A percentile compares a stretch with the other conserved stretches of the same genome.
These are phyloP conservation scores for Aspergillus bertholletiae DNA, from an alignment of 495 filamentous ascomycete species.

Conservation along the genomic window DNA sequence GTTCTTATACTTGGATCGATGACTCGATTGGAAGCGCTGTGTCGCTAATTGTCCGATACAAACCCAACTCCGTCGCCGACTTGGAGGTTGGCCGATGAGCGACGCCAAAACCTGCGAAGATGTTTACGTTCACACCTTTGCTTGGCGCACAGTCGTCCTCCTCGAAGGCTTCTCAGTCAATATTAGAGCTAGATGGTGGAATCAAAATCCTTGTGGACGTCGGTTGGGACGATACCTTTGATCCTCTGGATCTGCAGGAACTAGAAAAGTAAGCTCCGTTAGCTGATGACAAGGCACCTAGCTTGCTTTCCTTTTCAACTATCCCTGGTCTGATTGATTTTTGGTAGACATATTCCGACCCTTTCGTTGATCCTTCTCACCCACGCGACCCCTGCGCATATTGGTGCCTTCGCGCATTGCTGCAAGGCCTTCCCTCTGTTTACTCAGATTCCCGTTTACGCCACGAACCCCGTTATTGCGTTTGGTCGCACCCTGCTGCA, in stretches of 20 bases:
- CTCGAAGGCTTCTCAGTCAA: constrained; percentile 84
- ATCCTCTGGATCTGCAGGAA: constrained; percentile 72
- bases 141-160: constrained; percentile 80
- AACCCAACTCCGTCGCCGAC: constrained; percentile 2
- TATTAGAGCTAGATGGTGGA: constrained; percentile 93
- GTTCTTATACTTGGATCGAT: neutral
- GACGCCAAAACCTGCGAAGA: constrained; percentile 33
- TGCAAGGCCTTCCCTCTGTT: constrained; percentile 95
- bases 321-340: constrained; percentile 10
- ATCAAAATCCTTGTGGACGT: constrained; percentile 94
- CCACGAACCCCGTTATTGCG: constrained; percentile 87
- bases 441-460: constrained; percentile 91
- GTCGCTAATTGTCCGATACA: neutral
- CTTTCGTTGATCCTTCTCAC: constrained; percentile 93
- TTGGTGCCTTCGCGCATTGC: constrained; percentile 93
- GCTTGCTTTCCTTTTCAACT: neutral
- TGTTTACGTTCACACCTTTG: constrained; percentile 95
- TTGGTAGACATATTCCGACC: constrained; percentile 73
- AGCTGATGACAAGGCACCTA: neutral
- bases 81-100: constrained; percentile 8
- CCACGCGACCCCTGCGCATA: constrained; percentile 83
- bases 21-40: neutral
- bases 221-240: constrained; percentile 92
- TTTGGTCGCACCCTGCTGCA: constrained; percentile 87
- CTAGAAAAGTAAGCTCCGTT: constrained; percentile 71